These are phyloP conservation scores for Arachnomyces sp. DNA, from an alignment of 2,329 filamentous ascomycete genomes.

Conservation along the genomic window DNA sequence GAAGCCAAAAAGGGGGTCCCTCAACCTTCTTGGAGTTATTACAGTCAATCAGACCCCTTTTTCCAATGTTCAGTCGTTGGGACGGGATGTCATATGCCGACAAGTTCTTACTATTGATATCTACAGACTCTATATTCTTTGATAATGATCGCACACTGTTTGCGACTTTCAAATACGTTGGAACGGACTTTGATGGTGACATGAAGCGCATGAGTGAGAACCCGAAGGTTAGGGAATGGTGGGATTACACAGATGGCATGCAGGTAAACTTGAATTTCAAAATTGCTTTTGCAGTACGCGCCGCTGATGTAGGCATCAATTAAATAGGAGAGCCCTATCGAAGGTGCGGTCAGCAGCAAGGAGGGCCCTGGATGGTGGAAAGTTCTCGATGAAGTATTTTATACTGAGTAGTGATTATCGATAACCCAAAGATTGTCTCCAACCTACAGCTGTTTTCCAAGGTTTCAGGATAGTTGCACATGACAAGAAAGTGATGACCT, in stretches of 20 bases:
- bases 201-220: slow-evolving; percentile 70
- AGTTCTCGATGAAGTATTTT: slow-evolving; percentile 27
- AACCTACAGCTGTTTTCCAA: too few species aligned
- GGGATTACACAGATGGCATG: slow-evolving; percentile 69
- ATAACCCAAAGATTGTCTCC: too few species aligned
- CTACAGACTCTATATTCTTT: slow-evolving; percentile 60
- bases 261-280: too few species aligned
- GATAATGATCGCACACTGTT: slow-evolving; percentile 63
- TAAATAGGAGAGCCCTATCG: slow-evolving; percentile 23
- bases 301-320: too few species aligned
- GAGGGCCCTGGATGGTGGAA: slow-evolving; percentile 31
- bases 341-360: slow-evolving; percentile 24
- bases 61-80: not conserved
- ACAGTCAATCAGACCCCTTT: too few species aligned
- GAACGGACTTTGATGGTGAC: slow-evolving; percentile 61
- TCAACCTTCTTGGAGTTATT: too few species aligned
- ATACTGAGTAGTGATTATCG: slow-evolving; percentile 22
- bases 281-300: too few species aligned
- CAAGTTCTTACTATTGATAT: not conserved
- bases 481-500: too few species aligned
- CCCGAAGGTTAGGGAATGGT: slow-evolving; percentile 67
- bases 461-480: too few species aligned
- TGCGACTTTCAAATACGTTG: slow-evolving; percentile 70
- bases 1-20: too few species aligned
- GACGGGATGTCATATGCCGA: not conserved